Percentiles rank a stretch among this genome's conserved stretches.
phyloP scores from a whole-genome alignment of 140 eudicot genomes.

The Flaveria floridana region DNA sequence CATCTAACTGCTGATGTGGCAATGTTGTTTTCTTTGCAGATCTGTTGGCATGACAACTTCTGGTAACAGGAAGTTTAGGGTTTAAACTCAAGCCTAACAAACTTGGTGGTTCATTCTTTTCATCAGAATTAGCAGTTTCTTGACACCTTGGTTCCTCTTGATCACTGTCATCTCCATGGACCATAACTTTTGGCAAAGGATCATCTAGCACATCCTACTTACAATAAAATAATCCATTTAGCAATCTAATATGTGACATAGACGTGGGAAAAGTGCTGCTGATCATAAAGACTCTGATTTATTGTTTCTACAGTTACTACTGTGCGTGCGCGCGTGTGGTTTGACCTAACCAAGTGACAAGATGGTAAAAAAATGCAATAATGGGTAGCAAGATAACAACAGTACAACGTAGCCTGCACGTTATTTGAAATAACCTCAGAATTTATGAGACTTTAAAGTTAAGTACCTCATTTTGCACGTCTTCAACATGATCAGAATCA shows the following conservation, averaged over 20 bases:
- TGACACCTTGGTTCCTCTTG: conserved; percentile 28
- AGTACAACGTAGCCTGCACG: neutral
- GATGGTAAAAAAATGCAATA: no score
- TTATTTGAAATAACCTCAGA: neutral
- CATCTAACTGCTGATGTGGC: conserved; percentile 23
- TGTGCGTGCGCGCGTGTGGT: neutral
- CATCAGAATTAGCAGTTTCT: conserved; percentile 28
- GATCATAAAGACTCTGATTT: neutral
- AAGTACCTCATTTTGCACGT: conserved; percentile 58
- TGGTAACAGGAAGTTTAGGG: conserved; percentile 33
- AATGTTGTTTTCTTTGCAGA: conserved; percentile 28
- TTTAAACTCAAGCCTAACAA: conserved; percentile 43
- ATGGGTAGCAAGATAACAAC: neutral
- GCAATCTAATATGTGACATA: neutral
- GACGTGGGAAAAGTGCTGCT: neutral
- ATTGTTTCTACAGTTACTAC: neutral
- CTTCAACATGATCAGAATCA: conserved; percentile 48
- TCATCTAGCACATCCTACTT: conserved; percentile 41
- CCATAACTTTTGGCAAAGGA: conserved; percentile 25
- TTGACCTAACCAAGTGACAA: no score
- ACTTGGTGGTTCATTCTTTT: conserved; percentile 26
- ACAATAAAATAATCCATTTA: conserved; percentile 13
- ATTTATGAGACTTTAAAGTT: neutral
- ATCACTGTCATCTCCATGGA: conserved; percentile 36
- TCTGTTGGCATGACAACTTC: conserved; percentile 33